phyloP scores from a whole-genome alignment of 768 basidiomycete species.

The Pisolithus tinctorius region DNA sequence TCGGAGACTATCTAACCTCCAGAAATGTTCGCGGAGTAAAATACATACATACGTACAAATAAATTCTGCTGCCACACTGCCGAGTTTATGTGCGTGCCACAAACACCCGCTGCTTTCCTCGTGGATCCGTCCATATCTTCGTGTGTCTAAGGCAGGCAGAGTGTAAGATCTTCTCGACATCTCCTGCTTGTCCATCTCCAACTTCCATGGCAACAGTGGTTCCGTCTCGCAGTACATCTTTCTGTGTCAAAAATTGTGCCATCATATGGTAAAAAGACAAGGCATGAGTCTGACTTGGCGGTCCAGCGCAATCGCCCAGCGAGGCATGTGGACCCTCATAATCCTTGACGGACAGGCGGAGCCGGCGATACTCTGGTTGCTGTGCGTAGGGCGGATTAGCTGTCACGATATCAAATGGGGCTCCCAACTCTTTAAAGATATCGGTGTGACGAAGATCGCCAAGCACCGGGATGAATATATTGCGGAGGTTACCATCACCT shows the following conservation, averaged over 20 bases:
- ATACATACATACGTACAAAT: too few relatives aligned
- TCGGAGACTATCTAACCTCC: too few relatives aligned
- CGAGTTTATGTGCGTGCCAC: conserved; percentile 39
- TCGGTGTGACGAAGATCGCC: conserved; percentile 34
- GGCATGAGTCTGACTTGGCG: conserved; percentile 32
- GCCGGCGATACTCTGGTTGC: conserved; percentile 47
- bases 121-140: conserved; percentile 77
- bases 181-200: conserved; percentile 62
- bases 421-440: conserved; percentile 23
- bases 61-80: neutral
- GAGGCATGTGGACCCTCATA: conserved; percentile 82
- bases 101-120: conserved; percentile 70
- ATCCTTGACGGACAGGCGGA: conserved; percentile 61
- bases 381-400: conserved; percentile 88
- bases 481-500: conserved; percentile 8
- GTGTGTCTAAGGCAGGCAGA: conserved; percentile 41
- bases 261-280: conserved; percentile 72
- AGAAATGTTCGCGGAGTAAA: too few relatives aligned
- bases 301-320: conserved; percentile 58
- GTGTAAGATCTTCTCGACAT: conserved; percentile 53
- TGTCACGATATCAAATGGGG: conserved; percentile 71
- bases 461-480: conserved; percentile 35
- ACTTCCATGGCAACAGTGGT: conserved; percentile 74
- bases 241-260: conserved; percentile 45
- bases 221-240: conserved; percentile 45